Evolutionary conservation across 495 filamentous ascomycete genomes (phyloP), one percentile per base, ranked within the genome.

Genomic region (Daldinia caldariorum): DNA sequence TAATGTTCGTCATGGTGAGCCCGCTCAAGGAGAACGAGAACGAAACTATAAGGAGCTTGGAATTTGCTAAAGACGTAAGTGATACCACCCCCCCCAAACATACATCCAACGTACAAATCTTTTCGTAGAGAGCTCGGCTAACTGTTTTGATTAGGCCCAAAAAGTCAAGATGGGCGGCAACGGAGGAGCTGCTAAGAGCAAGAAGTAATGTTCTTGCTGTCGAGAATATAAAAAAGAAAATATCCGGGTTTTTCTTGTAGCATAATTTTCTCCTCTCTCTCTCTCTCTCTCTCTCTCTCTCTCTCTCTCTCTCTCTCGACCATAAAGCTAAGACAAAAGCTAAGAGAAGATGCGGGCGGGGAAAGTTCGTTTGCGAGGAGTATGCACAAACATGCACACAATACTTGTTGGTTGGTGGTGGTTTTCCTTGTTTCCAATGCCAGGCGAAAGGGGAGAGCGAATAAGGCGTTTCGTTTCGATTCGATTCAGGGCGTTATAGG

Each of bases 1-100:
- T 99, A 66, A 99, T 98, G 95, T 97, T 99, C 72, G 93, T 98
- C 78, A 98, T 97, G 93, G 90, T 96, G 68, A 94, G 91, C 76
- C 95, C 95, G 32, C 81, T 98, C 57, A 90, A 96, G 83, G 92
- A 90, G 3, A 96, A 98, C 82, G 82, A 97, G 59, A 89, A 87
- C 59, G 96, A 99, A 84, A 97, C 94, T 13, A 86, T 97, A 79
- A 96, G 94, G 31, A 97, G 93, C 80, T 85, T 99, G 76, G 91
- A 96, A 76, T 99, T 99, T 82, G 95, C 96, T 14, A 95, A 92
- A 10, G 98, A 98, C 84, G 94, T 86, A 72, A 79, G 79, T 80
- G 6, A 53, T 32, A 29, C 7, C 34, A 35, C 9, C 2, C 13
- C 49, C 26, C 1, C 26, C 1, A 7, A 9, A 32, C n/a, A n/a